These are phyloP conservation scores for Colletotrichum incanum DNA, from an alignment of 2,329 filamentous ascomycete species.

Conservation along the genomic window DNA sequence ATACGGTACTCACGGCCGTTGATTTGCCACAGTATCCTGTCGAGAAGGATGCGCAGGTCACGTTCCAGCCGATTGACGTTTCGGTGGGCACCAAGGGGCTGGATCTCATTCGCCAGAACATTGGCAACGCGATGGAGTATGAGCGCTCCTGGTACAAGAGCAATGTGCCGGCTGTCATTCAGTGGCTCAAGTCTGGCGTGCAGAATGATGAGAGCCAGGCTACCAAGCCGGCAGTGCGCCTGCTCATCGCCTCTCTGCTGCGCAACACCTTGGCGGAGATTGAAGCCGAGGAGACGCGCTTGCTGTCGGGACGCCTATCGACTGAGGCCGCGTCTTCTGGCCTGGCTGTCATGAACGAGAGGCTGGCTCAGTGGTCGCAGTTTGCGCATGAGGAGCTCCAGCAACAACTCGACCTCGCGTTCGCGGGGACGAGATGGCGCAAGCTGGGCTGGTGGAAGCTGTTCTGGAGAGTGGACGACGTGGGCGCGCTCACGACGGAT, in stretches of 20 bases:
- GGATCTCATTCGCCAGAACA: conserved; percentile 76
- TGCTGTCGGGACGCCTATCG: conserved; percentile 53
- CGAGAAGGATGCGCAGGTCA: conserved; percentile 54
- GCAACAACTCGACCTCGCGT: conserved; percentile 83
- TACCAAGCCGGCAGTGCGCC: conserved; percentile 77
- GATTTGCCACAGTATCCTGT: conserved; percentile 66
- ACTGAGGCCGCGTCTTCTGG: conserved; percentile 55
- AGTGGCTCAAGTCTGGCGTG: conserved; percentile 75
- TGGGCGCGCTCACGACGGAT: conserved; percentile 85
- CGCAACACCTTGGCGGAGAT: conserved; percentile 68
- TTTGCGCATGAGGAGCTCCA: conserved; percentile 87
- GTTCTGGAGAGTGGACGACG: conserved; percentile 95
- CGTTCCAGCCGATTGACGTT: conserved; percentile 75
- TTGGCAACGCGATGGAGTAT: conserved; percentile 79
- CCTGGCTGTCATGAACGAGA: conserved; percentile 66
- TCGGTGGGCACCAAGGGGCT: conserved; percentile 75
- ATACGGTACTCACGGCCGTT: conserved; percentile 69
- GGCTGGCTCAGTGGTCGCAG: conserved; percentile 82
- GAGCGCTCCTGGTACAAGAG: conserved; percentile 83
- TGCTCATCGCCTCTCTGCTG: conserved; percentile 78
- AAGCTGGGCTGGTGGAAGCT: conserved; percentile 94
- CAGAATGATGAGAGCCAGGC: conserved; percentile 55
- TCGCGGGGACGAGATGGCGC: conserved; percentile 83
- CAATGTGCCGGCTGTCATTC: conserved; percentile 74
- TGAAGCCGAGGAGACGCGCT: conserved; percentile 62